Percentiles rank a stretch among this genome's conserved stretches.
Evolutionary conservation across 306 rosid genomes (phyloP).

Genomic region (Amphicarpaea edgeworthii): DNA sequence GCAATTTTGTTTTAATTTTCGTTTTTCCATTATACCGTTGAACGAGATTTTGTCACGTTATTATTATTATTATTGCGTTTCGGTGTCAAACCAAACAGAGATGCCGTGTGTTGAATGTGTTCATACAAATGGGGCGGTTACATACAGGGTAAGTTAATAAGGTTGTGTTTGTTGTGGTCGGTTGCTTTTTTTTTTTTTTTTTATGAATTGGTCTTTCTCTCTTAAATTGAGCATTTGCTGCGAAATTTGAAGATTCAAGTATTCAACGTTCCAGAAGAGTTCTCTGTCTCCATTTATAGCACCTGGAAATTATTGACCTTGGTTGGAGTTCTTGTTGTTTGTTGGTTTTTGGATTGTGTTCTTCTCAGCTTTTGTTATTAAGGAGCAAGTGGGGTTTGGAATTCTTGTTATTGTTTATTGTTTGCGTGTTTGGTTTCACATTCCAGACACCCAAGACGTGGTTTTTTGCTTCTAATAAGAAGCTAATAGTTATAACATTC

Average conservation of each 20-base stretch:
- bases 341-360: conserved; percentile 26
- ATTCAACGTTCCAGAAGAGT: conserved; percentile 37
- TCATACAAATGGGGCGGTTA: conserved; percentile 47
- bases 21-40: conserved; percentile 7
- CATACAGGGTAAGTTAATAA: conserved; percentile 18
- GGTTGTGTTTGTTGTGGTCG: conserved; percentile 47
- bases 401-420: neutral
- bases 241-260: conserved; percentile 10
- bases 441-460: neutral
- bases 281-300: conserved; percentile 26
- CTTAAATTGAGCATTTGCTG: conserved; percentile 38
- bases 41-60: conserved; percentile 38
- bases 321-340: conserved; percentile 5
- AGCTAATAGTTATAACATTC: neutral
- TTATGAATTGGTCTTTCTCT: conserved; percentile 47
- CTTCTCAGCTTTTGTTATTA: conserved; percentile 31
- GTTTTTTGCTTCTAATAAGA: neutral
- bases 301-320: conserved; percentile 28
- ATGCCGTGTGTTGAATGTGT: conserved; percentile 61
- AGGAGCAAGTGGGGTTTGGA: conserved; percentile 30
- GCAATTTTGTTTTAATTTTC: neutral
- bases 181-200: conserved; percentile 27
- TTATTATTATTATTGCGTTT: neutral
- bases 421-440: neutral
- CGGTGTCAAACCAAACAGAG: neutral